These are phyloP conservation scores for Stromatinia cepivora DNA, from an alignment of 2,329 filamentous ascomycete species.

Conservation along the genomic window DNA sequence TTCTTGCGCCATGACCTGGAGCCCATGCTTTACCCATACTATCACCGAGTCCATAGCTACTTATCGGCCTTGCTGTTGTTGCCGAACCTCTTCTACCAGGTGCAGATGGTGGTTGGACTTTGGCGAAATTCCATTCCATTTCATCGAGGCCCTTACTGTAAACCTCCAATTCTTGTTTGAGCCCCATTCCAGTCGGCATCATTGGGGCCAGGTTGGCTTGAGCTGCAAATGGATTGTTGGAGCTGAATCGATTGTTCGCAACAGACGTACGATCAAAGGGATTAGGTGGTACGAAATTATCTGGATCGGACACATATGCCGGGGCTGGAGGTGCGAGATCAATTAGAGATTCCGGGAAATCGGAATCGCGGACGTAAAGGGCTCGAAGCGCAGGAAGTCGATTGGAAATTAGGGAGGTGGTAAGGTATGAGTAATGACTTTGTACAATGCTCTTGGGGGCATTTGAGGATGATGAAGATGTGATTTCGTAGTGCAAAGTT, in stretches of 20 bases:
- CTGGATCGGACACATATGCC: slow-evolving; percentile 47
- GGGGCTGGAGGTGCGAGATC: slow-evolving; percentile 63
- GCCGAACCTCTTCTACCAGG: slow-evolving; percentile 43
- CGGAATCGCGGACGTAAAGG: slow-evolving; percentile 82
- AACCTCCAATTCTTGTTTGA: slow-evolving; percentile 60
- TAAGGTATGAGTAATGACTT: slow-evolving; percentile 82
- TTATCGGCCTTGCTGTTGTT: slow-evolving; percentile 47
- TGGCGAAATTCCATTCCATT: slow-evolving; percentile 67
- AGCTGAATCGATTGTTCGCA: slow-evolving; percentile 34
- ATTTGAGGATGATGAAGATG: slow-evolving; percentile 55
- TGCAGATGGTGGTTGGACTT: slow-evolving; percentile 51
- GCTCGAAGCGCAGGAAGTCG: slow-evolving; percentile 71
- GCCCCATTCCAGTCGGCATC: slow-evolving; percentile 36
- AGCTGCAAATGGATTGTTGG: slow-evolving; percentile 40
- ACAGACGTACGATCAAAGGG: slow-evolving; percentile 38
- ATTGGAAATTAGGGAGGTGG: slow-evolving; percentile 75
- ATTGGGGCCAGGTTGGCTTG: slow-evolving; percentile 23
- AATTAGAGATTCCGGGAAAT: slow-evolving; percentile 78
- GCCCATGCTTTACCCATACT: slow-evolving; percentile 47
- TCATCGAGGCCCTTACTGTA: slow-evolving; percentile 68
- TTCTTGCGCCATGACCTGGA: slow-evolving; percentile 53
- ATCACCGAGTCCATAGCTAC: slow-evolving; percentile 45
- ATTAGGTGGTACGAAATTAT: slow-evolving; percentile 35
- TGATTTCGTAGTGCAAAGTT: slow-evolving; percentile 82
- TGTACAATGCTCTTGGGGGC: slow-evolving; percentile 56